Evolutionary conservation across 2,329 filamentous ascomycete species (phyloP).

Genomic region (Pyricularia sp.): DNA sequence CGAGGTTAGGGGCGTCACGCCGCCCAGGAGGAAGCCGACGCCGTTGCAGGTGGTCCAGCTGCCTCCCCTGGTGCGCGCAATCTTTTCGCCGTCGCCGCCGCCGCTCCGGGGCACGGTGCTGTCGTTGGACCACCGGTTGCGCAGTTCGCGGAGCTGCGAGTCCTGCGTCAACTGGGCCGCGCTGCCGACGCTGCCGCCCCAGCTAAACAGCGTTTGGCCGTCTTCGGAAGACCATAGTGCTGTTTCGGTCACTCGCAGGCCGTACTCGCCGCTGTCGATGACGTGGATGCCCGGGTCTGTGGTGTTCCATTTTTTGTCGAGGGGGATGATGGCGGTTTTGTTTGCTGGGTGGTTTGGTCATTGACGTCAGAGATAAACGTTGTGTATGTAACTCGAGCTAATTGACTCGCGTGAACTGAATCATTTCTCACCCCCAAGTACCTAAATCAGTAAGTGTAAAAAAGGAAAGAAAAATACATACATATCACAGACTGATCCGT

Average conservation of each 20-base stretch:
- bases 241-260: not conserved
- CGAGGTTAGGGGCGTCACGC: not conserved
- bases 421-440: not conserved
- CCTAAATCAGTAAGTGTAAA: not conserved
- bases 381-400: not conserved
- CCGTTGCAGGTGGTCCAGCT: not conserved
- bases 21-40: not conserved
- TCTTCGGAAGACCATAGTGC: not conserved
- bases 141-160: not conserved
- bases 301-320: not conserved
- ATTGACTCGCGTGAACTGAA: not conserved
- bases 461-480: not conserved
- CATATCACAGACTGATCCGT: not conserved
- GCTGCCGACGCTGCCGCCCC: not conserved
- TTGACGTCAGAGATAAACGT: not conserved
- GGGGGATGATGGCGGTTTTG: conserved; percentile 1
- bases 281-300: not conserved
- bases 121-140: not conserved
- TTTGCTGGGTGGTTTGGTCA: not conserved
- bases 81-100: not conserved
- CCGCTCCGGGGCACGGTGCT: not conserved
- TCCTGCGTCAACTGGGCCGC: not conserved
- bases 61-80: not conserved
- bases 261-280: not conserved
- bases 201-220: conserved; percentile 1